phyloP scores from a whole-genome alignment of 2,329 filamentous ascomycete genomes.

The Colletotrichum cuscutae region DNA sequence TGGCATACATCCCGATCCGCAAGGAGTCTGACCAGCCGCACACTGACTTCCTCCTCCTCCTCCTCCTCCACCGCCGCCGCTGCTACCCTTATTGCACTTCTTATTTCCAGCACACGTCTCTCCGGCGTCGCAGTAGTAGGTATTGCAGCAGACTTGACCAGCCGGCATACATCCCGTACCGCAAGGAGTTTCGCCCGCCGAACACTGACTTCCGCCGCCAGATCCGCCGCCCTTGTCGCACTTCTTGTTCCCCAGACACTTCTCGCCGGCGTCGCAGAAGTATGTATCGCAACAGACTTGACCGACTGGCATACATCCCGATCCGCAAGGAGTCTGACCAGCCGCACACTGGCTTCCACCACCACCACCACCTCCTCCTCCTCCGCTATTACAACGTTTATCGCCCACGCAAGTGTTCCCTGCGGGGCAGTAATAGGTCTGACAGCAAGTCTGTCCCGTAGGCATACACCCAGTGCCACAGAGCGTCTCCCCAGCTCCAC shows the following conservation, averaged over 20 bases:
- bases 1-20: too few species aligned
- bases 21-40: too few species aligned
- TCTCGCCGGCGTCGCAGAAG: slow-evolving; percentile 37
- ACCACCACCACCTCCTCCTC: too few species aligned
- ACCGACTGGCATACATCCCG: slow-evolving; percentile 42
- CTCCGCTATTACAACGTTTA: too few species aligned
- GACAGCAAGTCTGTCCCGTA: too few species aligned
- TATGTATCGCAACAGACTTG: slow-evolving; percentile 40
- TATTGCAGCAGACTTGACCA: slow-evolving; percentile 41
- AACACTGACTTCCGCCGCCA: slow-evolving; percentile 10
- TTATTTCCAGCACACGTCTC: slow-evolving; percentile 23
- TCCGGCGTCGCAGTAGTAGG: slow-evolving; percentile 36
- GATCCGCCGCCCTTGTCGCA: slow-evolving; percentile 7
- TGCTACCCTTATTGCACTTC: neutral
- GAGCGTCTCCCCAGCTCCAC: too few species aligned
- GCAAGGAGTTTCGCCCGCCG: slow-evolving; percentile 35
- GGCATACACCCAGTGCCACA: too few species aligned
- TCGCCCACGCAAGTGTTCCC: too few species aligned
- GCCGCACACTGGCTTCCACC: slow-evolving; percentile 3
- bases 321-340: slow-evolving; percentile 38
- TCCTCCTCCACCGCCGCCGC: too few species aligned
- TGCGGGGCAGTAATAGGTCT: too few species aligned
- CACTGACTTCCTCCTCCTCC: too few species aligned
- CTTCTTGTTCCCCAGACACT: slow-evolving; percentile 15
- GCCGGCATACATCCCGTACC: slow-evolving; percentile 42